Conservation (phyloP, 345 rosid genomes). For the Brassica incana region DNA sequence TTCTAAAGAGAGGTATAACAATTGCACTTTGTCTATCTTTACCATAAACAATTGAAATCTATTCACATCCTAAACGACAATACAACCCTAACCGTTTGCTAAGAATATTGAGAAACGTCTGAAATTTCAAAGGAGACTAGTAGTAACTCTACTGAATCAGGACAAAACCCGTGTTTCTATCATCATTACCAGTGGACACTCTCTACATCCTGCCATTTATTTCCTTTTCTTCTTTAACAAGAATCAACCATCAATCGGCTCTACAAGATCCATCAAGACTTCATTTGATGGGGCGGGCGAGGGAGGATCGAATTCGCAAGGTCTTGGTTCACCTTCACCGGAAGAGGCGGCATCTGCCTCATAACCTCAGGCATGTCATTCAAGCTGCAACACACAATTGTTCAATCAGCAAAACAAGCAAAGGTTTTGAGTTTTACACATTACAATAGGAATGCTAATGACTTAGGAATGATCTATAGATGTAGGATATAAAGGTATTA, state of each 20-base stretch:
- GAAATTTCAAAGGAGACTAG: constrained; percentile 21
- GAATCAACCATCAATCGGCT: neutral
- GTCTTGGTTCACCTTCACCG: constrained; percentile 75
- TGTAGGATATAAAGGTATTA: constrained; percentile 36
- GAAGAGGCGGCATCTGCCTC: constrained; percentile 91
- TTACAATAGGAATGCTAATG: neutral
- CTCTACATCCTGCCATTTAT: constrained; percentile 31
- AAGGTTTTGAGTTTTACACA: neutral
- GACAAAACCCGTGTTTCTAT: constrained; percentile 28
- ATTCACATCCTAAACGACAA: constrained; percentile 45
- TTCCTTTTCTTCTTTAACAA: constrained; percentile 4
- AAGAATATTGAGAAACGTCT: constrained; percentile 24
- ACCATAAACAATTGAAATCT: constrained; percentile 37
- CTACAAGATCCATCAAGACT: constrained; percentile 42
- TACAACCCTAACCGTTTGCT: constrained; percentile 36
- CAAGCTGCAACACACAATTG: constrained; percentile 53
- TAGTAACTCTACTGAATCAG: constrained; percentile 28
- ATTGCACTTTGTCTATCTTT: neutral
- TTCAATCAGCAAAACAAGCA: neutral
- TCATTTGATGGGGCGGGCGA: constrained; percentile 51
- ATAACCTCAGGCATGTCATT: constrained; percentile 79
- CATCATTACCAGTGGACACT: constrained; percentile 25
- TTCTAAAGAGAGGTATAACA: too few species aligned
- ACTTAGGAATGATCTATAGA: too few species aligned
- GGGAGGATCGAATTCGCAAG: constrained; percentile 65